A percentile compares a stretch with the other conserved stretches of the same genome.
Conservation (phyloP, 116 monocot species). For the Dioscorea cayenensis region DNA sequence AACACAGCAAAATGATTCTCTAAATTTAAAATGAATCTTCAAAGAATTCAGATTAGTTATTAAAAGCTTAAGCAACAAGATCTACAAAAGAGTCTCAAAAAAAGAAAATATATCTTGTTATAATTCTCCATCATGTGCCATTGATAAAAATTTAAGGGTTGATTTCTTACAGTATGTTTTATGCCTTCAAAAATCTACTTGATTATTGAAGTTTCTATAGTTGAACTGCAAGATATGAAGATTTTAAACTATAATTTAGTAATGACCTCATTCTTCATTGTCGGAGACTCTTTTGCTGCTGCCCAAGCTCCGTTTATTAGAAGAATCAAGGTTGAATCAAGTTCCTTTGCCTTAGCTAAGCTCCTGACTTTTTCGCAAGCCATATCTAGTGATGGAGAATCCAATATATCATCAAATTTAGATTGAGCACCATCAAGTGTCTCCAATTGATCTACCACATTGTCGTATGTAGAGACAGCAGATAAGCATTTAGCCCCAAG, state of each 20-base stretch:
- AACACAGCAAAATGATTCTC: neutral
- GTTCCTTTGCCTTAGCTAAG: slow-evolving; percentile 84
- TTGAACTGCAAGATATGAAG: neutral
- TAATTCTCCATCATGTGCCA: too few relatives aligned
- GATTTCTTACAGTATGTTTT: neutral
- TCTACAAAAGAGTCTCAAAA: too few relatives aligned
- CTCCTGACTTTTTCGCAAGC: slow-evolving; percentile 73
- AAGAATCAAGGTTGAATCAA: slow-evolving; percentile 87
- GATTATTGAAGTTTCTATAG: neutral
- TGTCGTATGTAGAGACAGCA: slow-evolving; percentile 79
- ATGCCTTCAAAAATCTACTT: neutral
- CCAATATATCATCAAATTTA: slow-evolving; percentile 83
- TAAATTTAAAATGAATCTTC: neutral
- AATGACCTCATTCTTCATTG: slow-evolving; percentile 64
- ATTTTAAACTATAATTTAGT: neutral
- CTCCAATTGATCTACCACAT: slow-evolving; percentile 53
- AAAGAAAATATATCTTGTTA: too few relatives aligned
- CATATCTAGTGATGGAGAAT: slow-evolving; percentile 67
- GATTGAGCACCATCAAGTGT: slow-evolving; percentile 55
- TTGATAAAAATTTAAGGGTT: too few relatives aligned
- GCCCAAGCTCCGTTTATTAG: slow-evolving; percentile 78
- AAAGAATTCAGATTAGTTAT: too few relatives aligned
- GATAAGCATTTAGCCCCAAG: slow-evolving; percentile 83
- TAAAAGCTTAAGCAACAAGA: too few relatives aligned
- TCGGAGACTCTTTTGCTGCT: slow-evolving; percentile 72